Conservation (phyloP, 1,284 basidiomycete species). For the Phylloporus sp. region DNA sequence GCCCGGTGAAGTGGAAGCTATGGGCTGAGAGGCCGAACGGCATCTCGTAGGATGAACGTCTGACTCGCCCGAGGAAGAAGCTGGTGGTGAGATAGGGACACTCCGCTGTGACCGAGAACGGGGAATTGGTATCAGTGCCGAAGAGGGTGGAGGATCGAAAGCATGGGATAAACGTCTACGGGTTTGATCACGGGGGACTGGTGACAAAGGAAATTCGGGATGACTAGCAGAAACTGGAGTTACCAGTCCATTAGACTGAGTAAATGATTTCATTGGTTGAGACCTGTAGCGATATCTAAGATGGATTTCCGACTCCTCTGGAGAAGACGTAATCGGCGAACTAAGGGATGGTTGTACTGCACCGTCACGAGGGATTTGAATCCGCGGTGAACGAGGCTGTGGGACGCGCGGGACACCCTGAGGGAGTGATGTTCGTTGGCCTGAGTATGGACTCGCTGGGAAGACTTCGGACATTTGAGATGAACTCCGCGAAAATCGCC, state of each 20-base stretch:
- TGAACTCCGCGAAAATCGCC: slow-evolving; percentile 5
- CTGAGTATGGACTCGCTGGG: neutral
- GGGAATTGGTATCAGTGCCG: neutral
- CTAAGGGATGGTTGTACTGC: slow-evolving; percentile 1
- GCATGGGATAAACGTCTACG: neutral
- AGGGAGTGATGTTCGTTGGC: slow-evolving; percentile 9
- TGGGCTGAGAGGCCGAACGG: slow-evolving; percentile 10
- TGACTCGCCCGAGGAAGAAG: slow-evolving; percentile 21
- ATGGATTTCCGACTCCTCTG: slow-evolving; percentile 17
- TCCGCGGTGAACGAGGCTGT: slow-evolving; percentile 10
- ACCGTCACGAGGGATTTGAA: slow-evolving; percentile 23
- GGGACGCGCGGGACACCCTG: neutral
- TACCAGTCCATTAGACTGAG: neutral
- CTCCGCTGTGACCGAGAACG: slow-evolving; percentile 7
- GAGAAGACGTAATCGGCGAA: slow-evolving; percentile 25
- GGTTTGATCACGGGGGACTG: neutral
- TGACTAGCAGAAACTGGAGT: slow-evolving; percentile 14
- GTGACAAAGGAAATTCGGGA: slow-evolving; percentile 5
- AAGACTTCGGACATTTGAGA: slow-evolving; percentile 7
- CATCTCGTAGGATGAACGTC: slow-evolving; percentile 8
- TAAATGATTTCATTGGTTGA: neutral
- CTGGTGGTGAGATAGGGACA: neutral
- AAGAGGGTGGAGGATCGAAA: neutral
- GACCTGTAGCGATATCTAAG: slow-evolving; percentile 15
- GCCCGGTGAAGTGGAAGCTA: neutral